phyloP scores from a whole-genome alignment of 495 filamentous ascomycete species.

The Platismatia glauca region DNA sequence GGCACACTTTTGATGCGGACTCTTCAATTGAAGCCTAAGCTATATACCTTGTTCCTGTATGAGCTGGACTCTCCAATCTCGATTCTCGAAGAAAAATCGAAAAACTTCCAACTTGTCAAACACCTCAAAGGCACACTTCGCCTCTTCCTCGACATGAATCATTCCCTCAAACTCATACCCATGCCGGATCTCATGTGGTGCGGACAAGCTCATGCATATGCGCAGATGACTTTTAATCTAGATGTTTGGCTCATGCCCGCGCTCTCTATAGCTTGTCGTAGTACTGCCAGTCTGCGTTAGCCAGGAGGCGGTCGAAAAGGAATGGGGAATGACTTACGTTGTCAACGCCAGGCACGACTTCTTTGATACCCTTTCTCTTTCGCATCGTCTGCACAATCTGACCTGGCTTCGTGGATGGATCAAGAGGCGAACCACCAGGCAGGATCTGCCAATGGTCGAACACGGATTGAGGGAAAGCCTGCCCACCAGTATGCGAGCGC shows the following conservation, averaged over 20 bases:
- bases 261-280: constrained; percentile 90
- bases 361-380: constrained; percentile 99
- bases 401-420: constrained; percentile 76
- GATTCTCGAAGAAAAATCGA: background rate
- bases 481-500: constrained; percentile 82
- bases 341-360: constrained; percentile 75
- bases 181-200: constrained; percentile 3
- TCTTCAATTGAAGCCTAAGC: constrained; percentile 16
- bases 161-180: background rate
- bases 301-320: constrained; percentile 15
- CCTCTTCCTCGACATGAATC: background rate
- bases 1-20: constrained; percentile 4
- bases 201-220: constrained; percentile 6
- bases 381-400: constrained; percentile 79
- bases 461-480: constrained; percentile 97
- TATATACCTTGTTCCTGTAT: constrained; percentile 15
- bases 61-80: constrained; percentile 12
- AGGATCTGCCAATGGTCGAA: constrained; percentile 98
- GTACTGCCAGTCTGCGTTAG: constrained; percentile 65
- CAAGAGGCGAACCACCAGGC: constrained; percentile 87
- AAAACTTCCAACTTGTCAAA: constrained; percentile 6
- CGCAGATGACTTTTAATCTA: constrained; percentile 12
- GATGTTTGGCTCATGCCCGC: background rate
- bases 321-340: constrained; percentile 66
- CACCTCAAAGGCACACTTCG: background rate